A percentile compares a stretch with the other conserved stretches of the same genome.
phyloP scores from a whole-genome alignment of 805 yeast genomes.

The Priceomyces castillae region DNA sequence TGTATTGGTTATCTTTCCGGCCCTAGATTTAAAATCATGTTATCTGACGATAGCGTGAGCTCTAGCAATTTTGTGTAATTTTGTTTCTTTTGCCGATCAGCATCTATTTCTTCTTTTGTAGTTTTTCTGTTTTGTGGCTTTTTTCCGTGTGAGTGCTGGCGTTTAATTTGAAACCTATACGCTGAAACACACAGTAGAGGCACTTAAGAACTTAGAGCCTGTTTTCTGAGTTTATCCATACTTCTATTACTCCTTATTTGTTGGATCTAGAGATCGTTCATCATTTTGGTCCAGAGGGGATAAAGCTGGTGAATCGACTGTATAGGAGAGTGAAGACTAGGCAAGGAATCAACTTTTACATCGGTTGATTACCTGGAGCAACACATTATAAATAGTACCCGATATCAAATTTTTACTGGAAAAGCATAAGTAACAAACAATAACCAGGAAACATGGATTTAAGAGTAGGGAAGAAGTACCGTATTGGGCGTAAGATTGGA shows the following conservation, averaged over 20 bases:
- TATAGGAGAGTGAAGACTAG: neutral
- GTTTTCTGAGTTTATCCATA: too few relatives aligned
- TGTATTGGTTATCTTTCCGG: too few relatives aligned
- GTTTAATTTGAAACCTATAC: constrained; percentile 1
- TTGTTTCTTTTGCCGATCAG: constrained; percentile 3
- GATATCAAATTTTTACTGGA: neutral
- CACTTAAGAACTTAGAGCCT: neutral
- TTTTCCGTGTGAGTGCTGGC: constrained; percentile 2
- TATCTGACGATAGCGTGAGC: neutral
- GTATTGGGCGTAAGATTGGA: constrained; percentile 93
- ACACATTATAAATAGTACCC: neutral
- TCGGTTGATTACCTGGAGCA: neutral
- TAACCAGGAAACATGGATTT: constrained; percentile 7
- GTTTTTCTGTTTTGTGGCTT: constrained; percentile 5
- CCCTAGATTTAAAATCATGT: too few relatives aligned
- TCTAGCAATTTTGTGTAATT: neutral
- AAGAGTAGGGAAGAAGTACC: constrained; percentile 78
- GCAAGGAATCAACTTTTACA: neutral
- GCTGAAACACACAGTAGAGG: neutral
- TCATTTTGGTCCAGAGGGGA: neutral
- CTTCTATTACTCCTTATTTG: too few relatives aligned
- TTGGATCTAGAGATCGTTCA: neutral
- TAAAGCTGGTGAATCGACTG: neutral
- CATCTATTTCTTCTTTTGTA: constrained; percentile 1
- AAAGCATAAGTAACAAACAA: neutral